phyloP scores from a whole-genome alignment of 805 yeast species.

The Nakazawaea pomicola region DNA sequence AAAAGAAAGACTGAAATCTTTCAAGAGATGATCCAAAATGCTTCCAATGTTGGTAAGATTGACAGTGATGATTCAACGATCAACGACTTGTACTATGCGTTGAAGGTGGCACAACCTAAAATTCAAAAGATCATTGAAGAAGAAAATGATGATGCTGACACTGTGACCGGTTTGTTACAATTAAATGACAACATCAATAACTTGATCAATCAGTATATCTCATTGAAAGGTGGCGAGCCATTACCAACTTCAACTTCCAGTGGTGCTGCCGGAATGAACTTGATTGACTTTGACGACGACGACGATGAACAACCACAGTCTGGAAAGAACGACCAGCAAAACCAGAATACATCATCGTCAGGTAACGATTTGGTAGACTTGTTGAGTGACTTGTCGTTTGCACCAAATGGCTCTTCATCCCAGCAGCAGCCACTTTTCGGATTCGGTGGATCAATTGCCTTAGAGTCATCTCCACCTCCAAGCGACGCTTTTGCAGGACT shows the following conservation, averaged over 20 bases:
- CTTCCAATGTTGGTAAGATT: slow-evolving; percentile 35
- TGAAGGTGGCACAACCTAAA: slow-evolving; percentile 83
- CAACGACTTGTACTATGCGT: slow-evolving; percentile 67
- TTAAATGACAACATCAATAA: slow-evolving; percentile 75
- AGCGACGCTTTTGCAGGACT: slow-evolving; percentile 11
- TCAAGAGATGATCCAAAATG: slow-evolving; percentile 72
- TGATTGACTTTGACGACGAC: slow-evolving; percentile 75
- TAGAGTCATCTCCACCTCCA: slow-evolving; percentile 26
- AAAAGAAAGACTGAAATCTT: slow-evolving; percentile 82
- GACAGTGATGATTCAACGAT: slow-evolving; percentile 62
- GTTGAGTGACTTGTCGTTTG: slow-evolving; percentile 50
- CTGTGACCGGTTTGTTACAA: slow-evolving; percentile 58
- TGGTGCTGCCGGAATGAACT: slow-evolving; percentile 30
- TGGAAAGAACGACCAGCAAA: slow-evolving; percentile 18
- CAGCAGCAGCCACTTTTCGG: slow-evolving; percentile 30
- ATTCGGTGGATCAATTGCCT: slow-evolving; percentile 24
- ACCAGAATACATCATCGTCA: no score
- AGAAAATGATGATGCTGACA: slow-evolving; percentile 64
- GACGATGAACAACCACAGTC: slow-evolving; percentile 16
- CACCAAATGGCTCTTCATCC: slow-evolving; percentile 43
- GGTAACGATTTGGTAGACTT: slow-evolving; percentile 57
- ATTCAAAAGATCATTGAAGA: slow-evolving; percentile 80
- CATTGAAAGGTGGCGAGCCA: slow-evolving; percentile 55
- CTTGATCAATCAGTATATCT: slow-evolving; percentile 60
- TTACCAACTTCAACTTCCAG: slow-evolving; percentile 27